These are phyloP conservation scores for Microbotryum saponariae DNA, from an alignment of 1,284 basidiomycete species.

Conservation along the genomic window DNA sequence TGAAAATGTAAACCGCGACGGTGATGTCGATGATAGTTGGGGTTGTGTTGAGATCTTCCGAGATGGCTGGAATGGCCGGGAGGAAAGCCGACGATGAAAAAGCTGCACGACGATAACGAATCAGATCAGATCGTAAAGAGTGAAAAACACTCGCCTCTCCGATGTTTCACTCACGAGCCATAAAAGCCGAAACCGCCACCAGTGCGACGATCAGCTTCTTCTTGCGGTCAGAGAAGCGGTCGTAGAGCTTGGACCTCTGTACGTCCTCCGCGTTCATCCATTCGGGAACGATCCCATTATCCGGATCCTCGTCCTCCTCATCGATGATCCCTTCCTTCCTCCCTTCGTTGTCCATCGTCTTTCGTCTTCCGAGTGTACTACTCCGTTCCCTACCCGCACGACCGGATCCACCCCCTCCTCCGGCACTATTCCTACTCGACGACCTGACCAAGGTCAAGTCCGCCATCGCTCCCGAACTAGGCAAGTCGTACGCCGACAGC, in stretches of 20 bases:
- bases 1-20: slow-evolving; percentile 45
- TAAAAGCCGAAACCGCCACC: slow-evolving; percentile 50
- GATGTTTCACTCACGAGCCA: slow-evolving; percentile 46
- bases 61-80: slow-evolving; percentile 60
- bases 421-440: slow-evolving; percentile 35
- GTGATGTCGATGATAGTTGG: slow-evolving; percentile 53
- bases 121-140: too few relatives aligned
- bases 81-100: slow-evolving; percentile 61
- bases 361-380: too few relatives aligned
- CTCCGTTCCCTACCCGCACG: too few relatives aligned
- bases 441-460: slow-evolving; percentile 67
- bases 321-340: not conserved
- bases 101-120: slow-evolving; percentile 43
- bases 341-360: not conserved
- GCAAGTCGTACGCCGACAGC: too few relatives aligned
- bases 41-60: slow-evolving; percentile 53
- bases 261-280: slow-evolving; percentile 4
- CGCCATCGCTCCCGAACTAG: slow-evolving; percentile 37
- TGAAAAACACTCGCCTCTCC: too few relatives aligned
- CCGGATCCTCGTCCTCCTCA: slow-evolving; percentile 17
- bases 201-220: slow-evolving; percentile 51
- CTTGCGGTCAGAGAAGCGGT: slow-evolving; percentile 47
- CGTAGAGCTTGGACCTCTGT: slow-evolving; percentile 42
- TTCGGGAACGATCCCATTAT: slow-evolving; percentile 16
- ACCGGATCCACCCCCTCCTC: too few relatives aligned